Conservation (phyloP, 208 protist species). For the Trypanosoma grayi region DNA sequence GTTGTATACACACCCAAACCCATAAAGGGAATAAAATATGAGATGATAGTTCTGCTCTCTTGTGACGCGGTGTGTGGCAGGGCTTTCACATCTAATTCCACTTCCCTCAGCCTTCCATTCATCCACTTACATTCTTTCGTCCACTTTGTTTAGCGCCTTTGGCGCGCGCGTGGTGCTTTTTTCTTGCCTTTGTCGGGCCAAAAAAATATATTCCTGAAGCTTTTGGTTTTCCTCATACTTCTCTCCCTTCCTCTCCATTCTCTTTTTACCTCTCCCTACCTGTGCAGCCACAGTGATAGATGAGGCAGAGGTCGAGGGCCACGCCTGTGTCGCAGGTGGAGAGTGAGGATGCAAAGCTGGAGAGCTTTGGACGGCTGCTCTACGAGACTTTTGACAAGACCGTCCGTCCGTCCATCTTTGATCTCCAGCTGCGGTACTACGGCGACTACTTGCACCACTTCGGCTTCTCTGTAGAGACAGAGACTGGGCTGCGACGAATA, state of each 20-base stretch:
- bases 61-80: too few species aligned
- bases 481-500: constrained; percentile 7
- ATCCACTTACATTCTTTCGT: too few species aligned
- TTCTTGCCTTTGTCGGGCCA: too few species aligned
- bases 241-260: constrained; percentile 10
- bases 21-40: too few species aligned
- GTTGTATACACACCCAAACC: too few species aligned
- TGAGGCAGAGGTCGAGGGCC: constrained; percentile 6
- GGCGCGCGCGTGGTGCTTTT: too few species aligned
- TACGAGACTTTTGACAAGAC: constrained; percentile 33
- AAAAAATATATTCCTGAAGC: too few species aligned
- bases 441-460: constrained; percentile 86
- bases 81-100: too few species aligned
- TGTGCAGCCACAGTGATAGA: background rate
- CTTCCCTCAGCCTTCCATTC: too few species aligned
- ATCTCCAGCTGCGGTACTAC: constrained; percentile 58
- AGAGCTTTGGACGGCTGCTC: constrained; percentile 45
- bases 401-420: constrained; percentile 17
- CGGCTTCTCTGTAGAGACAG: constrained; percentile 71
- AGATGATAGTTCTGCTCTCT: too few species aligned
- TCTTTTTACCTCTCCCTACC: constrained; percentile 3
- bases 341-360: constrained; percentile 10
- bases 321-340: background rate
- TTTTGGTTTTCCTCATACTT: background rate
- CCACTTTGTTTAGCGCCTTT: too few species aligned